Base-by-base conservation (phyloP, 768 basidiomycete genomes). In the Hemileccinum impolitum region DNA sequence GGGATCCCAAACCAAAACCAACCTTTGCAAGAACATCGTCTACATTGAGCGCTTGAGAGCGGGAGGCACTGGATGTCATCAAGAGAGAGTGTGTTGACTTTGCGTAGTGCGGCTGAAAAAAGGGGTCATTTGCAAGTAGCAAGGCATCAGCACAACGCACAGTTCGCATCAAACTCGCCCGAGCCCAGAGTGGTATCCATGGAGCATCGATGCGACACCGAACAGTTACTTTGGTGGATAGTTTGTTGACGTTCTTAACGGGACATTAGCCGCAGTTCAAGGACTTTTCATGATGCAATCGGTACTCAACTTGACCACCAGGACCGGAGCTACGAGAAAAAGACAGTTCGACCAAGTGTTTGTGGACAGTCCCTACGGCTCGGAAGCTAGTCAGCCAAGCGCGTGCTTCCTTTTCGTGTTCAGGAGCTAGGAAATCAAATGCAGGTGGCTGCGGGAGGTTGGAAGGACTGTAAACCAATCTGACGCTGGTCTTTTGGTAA, bases 301-400 rank as follows among this genome's bases (percentile, higher is more conserved):
- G 23, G 35, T 6, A 54, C 63, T 54, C 50, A 60, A 87, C 89
- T 78, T 90, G 89, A 14, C 90, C 90, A 31, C 90, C 90, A 6
- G 90, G 90, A 19, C 90, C 90, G 4, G 89, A 90, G 57, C 89
- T 91, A 44, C 88, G 73, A 6, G 87, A 79, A 58, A 88, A 92
- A 0, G 78, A 73, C 21, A 91, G 54, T 36, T 85, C 77, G 0
- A 89, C 85, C 17, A 75, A 40, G 30, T 67, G 66, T 52, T 69
- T 79, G 0, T 81, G 81, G 32, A 87, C 76, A 3, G 64, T 57
- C 11, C 31, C 46, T 10, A 60, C 57, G 8, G 56, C 50, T 39
- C 70, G 73, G 63, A 88, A 87, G 17, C 60, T 51, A 1, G 68
- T 57, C 26, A 84, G 58, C 86, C 87, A 89, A 30, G 57, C 57